Conservation (phyloP, 192 early-diverging fungal genomes). For the Paraglomus occultum region DNA sequence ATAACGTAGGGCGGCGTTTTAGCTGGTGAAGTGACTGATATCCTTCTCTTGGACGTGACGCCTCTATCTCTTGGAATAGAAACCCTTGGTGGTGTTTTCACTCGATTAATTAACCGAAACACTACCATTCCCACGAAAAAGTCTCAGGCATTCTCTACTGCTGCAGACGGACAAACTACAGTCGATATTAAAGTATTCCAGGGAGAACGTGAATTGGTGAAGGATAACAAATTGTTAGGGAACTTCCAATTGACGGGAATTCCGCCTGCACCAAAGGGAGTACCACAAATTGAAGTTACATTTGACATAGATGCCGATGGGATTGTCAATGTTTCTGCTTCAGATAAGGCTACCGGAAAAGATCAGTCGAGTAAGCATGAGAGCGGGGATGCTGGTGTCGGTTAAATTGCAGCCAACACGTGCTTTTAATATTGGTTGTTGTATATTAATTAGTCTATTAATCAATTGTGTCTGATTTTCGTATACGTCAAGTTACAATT, state of each 20-base stretch:
- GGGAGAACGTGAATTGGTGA: slow-evolving; percentile 95
- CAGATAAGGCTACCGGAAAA: slow-evolving; percentile 94
- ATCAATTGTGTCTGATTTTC: neutral
- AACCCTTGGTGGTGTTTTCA: slow-evolving; percentile 97
- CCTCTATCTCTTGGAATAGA: slow-evolving; percentile 98
- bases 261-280: slow-evolving; percentile 95
- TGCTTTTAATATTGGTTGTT: too few species aligned
- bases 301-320: slow-evolving; percentile 99
- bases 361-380: slow-evolving; percentile 77
- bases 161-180: slow-evolving; percentile 96
- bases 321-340: slow-evolving; percentile 96
- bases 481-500: slow-evolving; percentile 68
- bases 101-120: slow-evolving; percentile 95
- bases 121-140: slow-evolving; percentile 99
- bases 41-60: slow-evolving; percentile 94
- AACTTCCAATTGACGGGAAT: slow-evolving; percentile 96
- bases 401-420: too few species aligned
- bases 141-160: slow-evolving; percentile 98
- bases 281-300: slow-evolving; percentile 97
- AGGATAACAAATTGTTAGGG: slow-evolving; percentile 97
- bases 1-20: slow-evolving; percentile 80
- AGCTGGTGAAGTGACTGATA: slow-evolving; percentile 93
- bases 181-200: slow-evolving; percentile 99
- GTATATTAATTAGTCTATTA: neutral
- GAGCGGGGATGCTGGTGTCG: neutral